Percentiles rank a stretch among this genome's conserved stretches.
Conservation (phyloP, 2,329 filamentous ascomycete species). For the Akanthomyces dipterigenus region DNA sequence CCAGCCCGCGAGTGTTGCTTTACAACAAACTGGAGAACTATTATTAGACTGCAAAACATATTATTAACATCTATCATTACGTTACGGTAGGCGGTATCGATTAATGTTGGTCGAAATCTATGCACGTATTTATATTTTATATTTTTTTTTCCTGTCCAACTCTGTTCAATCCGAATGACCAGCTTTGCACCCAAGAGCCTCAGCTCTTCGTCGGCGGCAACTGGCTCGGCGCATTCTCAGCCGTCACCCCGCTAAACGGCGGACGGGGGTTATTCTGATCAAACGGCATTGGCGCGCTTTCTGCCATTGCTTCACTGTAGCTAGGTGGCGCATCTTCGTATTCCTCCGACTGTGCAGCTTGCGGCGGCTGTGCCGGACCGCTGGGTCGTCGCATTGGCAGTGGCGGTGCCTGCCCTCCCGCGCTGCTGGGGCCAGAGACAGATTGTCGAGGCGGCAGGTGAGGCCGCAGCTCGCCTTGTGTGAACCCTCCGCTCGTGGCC, state of each 20-base stretch:
- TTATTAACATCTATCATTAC: background rate
- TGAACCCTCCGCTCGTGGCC: slow-evolving; percentile 31
- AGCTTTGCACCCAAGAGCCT: background rate
- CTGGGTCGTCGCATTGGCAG: slow-evolving; percentile 25
- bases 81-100: slow-evolving; percentile 8
- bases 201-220: slow-evolving; percentile 37
- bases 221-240: slow-evolving; percentile 51
- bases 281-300: slow-evolving; percentile 62
- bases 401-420: slow-evolving; percentile 14
- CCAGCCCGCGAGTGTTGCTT: too few relatives aligned
- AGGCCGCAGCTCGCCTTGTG: slow-evolving; percentile 22
- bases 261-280: slow-evolving; percentile 55
- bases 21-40: too few relatives aligned
- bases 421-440: background rate
- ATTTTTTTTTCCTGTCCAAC: background rate
- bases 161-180: background rate
- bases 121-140: background rate
- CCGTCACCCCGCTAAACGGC: slow-evolving; percentile 59
- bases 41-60: too few relatives aligned
- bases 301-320: slow-evolving; percentile 88
- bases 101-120: slow-evolving; percentile 5
- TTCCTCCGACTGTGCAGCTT: slow-evolving; percentile 38
- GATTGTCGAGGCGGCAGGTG: slow-evolving; percentile 18
- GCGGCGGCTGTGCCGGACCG: slow-evolving; percentile 53
- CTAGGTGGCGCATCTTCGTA: slow-evolving; percentile 82